Evolutionary conservation across 371 early-diverging fungal genomes (phyloP).

Genomic region (Mucor plumbeus): DNA sequence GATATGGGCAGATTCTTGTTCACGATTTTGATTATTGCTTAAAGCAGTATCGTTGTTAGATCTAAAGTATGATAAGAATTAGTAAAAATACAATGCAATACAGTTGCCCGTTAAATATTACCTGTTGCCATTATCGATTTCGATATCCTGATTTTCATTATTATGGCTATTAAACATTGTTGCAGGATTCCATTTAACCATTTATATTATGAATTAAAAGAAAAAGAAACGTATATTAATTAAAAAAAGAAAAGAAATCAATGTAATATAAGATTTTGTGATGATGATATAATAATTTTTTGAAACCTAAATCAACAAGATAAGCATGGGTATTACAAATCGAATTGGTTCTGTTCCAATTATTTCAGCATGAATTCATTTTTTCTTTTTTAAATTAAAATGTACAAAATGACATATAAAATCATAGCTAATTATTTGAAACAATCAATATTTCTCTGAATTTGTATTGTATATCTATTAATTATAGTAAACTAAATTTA

Average conservation of each 20-base stretch:
- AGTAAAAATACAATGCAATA: neutral
- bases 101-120: too few relatives aligned
- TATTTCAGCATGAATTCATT: neutral
- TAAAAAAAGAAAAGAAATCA: neutral
- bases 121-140: too few relatives aligned
- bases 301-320: slow-evolving; percentile 1
- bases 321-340: slow-evolving; percentile 7
- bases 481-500: too few relatives aligned
- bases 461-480: too few relatives aligned
- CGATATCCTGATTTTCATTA: neutral
- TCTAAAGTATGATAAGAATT: neutral
- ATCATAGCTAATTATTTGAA: too few relatives aligned
- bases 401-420: too few relatives aligned
- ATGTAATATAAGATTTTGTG: neutral
- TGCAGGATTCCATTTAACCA: slow-evolving; percentile 7
- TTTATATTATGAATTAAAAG: neutral
- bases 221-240: neutral
- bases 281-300: neutral
- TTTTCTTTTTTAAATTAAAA: neutral
- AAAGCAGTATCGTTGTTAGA: neutral
- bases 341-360: slow-evolving; percentile 7
- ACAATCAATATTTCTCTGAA: too few relatives aligned
- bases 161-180: neutral
- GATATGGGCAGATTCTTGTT: slow-evolving; percentile 21
- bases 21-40: neutral